These are phyloP conservation scores for Polychaeton citri DNA, from an alignment of 2,329 filamentous ascomycete species.

Conservation along the genomic window DNA sequence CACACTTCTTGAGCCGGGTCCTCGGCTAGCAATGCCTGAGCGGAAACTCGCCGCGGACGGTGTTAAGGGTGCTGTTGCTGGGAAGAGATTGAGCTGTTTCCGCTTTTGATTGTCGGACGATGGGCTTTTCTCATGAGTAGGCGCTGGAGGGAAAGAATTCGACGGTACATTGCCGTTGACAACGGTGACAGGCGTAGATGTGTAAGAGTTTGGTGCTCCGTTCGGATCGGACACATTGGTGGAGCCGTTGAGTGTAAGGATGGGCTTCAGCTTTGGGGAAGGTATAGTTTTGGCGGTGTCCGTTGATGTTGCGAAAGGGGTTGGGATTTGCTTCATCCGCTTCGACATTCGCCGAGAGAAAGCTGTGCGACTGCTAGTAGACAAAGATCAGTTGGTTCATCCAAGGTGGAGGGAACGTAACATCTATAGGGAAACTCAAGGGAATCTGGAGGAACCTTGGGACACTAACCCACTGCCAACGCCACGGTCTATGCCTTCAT, in stretches of 20 bases:
- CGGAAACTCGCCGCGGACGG: not conserved
- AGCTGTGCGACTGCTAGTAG: constrained; percentile 7
- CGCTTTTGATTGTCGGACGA: not conserved
- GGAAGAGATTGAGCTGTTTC: not conserved
- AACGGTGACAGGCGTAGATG: not conserved
- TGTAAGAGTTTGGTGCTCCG: not conserved
- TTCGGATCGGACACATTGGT: no score
- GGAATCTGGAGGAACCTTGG: no score
- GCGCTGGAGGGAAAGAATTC: not conserved
- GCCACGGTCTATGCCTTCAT: constrained; percentile 1
- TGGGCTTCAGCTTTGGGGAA: no score
- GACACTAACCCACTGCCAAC: not conserved
- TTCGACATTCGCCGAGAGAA: constrained; percentile 17
- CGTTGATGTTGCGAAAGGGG: not conserved
- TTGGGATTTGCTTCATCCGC: constrained; percentile 12
- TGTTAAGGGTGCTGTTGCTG: not conserved
- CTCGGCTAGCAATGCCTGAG: not conserved
- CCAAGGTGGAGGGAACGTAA: no score
- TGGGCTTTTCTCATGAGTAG: no score
- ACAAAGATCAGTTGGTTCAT: no score
- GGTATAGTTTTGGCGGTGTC: not conserved
- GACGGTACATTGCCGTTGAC: no score
- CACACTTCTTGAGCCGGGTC: not conserved
- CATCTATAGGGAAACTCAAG: no score
- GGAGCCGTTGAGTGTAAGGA: no score